These are phyloP conservation scores for Phytophthora quininea DNA, from an alignment of 352 stramenopile species.

Conservation along the genomic window DNA sequence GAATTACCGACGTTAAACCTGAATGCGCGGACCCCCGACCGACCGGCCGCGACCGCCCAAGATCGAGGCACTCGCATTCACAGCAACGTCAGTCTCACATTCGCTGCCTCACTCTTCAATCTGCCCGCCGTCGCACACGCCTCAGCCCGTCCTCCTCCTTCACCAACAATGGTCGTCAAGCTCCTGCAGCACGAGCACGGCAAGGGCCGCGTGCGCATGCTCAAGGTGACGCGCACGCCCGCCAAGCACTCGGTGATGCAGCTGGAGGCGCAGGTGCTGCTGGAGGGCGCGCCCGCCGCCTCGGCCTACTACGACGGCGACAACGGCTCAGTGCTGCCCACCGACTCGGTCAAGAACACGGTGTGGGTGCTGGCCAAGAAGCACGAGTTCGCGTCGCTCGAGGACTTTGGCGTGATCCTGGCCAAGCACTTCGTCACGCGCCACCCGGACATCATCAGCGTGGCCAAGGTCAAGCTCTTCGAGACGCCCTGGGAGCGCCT, in stretches of 20 bases:
- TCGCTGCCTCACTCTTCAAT: conserved; percentile 42
- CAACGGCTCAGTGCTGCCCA: conserved; percentile 86
- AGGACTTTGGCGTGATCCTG: conserved; percentile 88
- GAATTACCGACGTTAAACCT: not conserved
- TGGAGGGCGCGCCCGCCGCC: conserved; percentile 79
- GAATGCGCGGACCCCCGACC: not conserved
- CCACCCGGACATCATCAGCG: conserved; percentile 76
- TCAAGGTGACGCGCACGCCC: conserved; percentile 84
- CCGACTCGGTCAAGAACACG: conserved; percentile 92
- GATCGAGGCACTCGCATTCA: conserved; percentile 1
- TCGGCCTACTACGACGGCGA: conserved; percentile 85
- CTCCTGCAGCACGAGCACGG: conserved; percentile 79
- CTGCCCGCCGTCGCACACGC: conserved; percentile 34
- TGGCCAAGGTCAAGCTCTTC: conserved; percentile 79
- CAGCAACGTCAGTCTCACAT: not conserved
- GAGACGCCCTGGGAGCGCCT: conserved; percentile 80
- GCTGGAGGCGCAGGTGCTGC: conserved; percentile 82
- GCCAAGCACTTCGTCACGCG: conserved; percentile 87
- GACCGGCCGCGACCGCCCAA: conserved; percentile 10
- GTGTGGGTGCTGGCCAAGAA: conserved; percentile 90
- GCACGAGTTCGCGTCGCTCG: conserved; percentile 85
- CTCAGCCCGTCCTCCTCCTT: conserved; percentile 3
- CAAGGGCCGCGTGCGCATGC: conserved; percentile 86
- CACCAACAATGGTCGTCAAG: conserved; percentile 67
- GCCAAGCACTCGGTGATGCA: conserved; percentile 82